Percentiles rank a stretch among this genome's conserved stretches.
These are phyloP conservation scores for Arachis monticola DNA, from an alignment of 331 rosid species.

Conservation along the genomic window DNA sequence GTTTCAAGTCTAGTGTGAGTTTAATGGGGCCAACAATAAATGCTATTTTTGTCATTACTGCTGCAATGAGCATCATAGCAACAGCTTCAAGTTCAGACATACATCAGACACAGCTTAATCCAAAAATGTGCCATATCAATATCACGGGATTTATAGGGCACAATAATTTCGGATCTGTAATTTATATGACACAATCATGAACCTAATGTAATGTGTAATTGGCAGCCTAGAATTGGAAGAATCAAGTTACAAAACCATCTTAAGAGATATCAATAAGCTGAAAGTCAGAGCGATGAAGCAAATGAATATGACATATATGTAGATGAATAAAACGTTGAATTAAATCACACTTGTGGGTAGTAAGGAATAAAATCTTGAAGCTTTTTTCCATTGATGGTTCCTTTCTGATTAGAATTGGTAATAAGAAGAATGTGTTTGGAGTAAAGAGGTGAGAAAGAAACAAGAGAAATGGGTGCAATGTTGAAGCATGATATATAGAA, in stretches of 20 bases:
- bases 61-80: conserved; percentile 74
- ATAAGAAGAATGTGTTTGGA: no score
- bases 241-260: conserved; percentile 67
- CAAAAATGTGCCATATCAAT: background rate
- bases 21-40: conserved; percentile 58
- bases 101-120: conserved; percentile 52
- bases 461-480: no score
- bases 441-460: no score
- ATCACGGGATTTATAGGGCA: conserved; percentile 56
- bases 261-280: conserved; percentile 67
- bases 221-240: background rate
- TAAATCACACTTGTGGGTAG: conserved; percentile 79
- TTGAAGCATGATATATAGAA: no score
- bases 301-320: background rate
- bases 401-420: no score
- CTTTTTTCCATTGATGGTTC: conserved; percentile 61
- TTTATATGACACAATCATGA: conserved; percentile 77
- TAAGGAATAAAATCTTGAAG: conserved; percentile 85
- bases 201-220: conserved; percentile 3
- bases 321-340: background rate
- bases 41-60: conserved; percentile 64
- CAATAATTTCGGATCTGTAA: conserved; percentile 47
- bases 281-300: conserved; percentile 52
- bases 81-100: conserved; percentile 80
- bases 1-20: conserved; percentile 46